These are phyloP conservation scores for Termitomyces sp. DNA, from an alignment of 768 basidiomycete species.

Conservation along the genomic window DNA sequence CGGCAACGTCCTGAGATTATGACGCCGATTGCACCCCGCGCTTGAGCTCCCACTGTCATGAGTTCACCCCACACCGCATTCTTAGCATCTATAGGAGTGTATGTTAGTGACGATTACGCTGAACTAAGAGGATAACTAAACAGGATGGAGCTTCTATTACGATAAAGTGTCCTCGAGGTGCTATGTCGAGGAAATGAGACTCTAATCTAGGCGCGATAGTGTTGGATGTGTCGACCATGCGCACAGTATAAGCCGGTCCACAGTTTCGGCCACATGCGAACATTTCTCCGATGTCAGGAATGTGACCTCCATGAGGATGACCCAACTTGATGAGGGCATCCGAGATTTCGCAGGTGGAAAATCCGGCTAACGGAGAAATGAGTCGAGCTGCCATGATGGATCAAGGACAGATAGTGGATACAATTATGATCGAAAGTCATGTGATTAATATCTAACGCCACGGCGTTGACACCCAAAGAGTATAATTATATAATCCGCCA, in stretches of 20 bases:
- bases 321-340: constrained; percentile 85
- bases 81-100: constrained; percentile 45
- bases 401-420: background rate
- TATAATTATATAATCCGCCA: background rate
- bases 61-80: constrained; percentile 92
- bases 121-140: constrained; percentile 24
- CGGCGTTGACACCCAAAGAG: no score
- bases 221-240: constrained; percentile 64
- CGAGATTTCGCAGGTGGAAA: constrained; percentile 80
- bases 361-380: constrained; percentile 22
- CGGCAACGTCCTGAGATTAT: constrained; percentile 83
- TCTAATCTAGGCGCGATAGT: constrained; percentile 55
- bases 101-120: constrained; percentile 15
- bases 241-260: constrained; percentile 83
- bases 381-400: constrained; percentile 15
- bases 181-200: constrained; percentile 80
- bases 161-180: constrained; percentile 56
- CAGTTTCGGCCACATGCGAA: constrained; percentile 45
- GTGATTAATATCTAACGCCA: background rate
- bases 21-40: constrained; percentile 64
- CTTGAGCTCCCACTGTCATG: constrained; percentile 82
- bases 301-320: constrained; percentile 62
- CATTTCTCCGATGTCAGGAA: constrained; percentile 69
- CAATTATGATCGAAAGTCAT: background rate
- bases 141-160: constrained; percentile 72